phyloP scores from a whole-genome alignment of 2,329 filamentous ascomycete genomes.

The Aureobasidium sp. region DNA sequence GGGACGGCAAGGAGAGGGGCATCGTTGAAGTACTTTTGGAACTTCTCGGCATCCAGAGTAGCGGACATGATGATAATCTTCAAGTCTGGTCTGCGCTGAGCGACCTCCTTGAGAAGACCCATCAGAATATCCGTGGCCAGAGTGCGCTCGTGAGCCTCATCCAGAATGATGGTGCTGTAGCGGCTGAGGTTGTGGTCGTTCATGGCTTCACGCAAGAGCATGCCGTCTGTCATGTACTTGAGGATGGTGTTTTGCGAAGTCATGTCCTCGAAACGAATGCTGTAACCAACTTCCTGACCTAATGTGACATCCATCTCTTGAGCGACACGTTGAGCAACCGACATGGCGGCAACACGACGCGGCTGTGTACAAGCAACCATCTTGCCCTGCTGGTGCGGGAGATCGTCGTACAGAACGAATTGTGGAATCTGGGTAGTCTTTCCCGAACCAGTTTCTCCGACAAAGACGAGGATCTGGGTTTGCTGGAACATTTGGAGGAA shows the following conservation, averaged over 20 bases:
- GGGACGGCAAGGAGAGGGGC: slow-evolving; percentile 90
- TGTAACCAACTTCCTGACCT: slow-evolving; percentile 95
- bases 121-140: slow-evolving; percentile 96
- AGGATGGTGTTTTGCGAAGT: slow-evolving; percentile 82
- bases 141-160: slow-evolving; percentile 96
- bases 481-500: slow-evolving; percentile 90
- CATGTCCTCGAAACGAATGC: slow-evolving; percentile 96
- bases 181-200: slow-evolving; percentile 85
- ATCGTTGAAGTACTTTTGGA: slow-evolving; percentile 93
- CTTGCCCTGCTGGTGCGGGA: slow-evolving; percentile 78
- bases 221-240: slow-evolving; percentile 99
- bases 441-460: slow-evolving; percentile 97
- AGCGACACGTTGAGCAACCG: slow-evolving; percentile 93
- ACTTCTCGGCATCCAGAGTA: slow-evolving; percentile 94
- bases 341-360: slow-evolving; percentile 96
- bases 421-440: slow-evolving; percentile 99
- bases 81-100: slow-evolving; percentile 72
- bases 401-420: slow-evolving; percentile 94
- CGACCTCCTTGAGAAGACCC: slow-evolving; percentile 88
- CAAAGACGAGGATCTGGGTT: slow-evolving; percentile 93
- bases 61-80: slow-evolving; percentile 99
- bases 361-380: slow-evolving; percentile 97
- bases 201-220: slow-evolving; percentile 94
- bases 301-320: slow-evolving; percentile 91
- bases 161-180: slow-evolving; percentile 96